Base-by-base conservation (phyloP, 768 basidiomycete species). In the Phallus indusiatus region DNA sequence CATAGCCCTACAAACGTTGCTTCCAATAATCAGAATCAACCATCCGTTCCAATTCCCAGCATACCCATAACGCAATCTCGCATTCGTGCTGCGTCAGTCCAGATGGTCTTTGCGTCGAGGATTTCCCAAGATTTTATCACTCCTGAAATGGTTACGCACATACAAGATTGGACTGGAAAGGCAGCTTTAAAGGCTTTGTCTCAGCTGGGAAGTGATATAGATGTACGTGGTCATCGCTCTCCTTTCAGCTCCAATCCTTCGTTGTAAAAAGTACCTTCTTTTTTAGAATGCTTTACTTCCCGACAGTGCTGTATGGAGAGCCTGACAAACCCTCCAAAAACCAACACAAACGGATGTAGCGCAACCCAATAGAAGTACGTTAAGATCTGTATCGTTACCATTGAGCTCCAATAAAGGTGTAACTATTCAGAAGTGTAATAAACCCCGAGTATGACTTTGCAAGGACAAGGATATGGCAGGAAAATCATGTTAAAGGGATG, bases 91-190 rank as follows among this genome's bases (percentile, higher is more conserved):
- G 86, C 89, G 16, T 85, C 86, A 16, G 81, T 81, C 20, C 89
- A 91, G 60, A 87, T 90, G 80, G 80, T 90, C 5, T 92, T 88
- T 66, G 89, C 89, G n/a, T 79, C 83, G 47, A 81, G 89, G 52
- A 76, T 74, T 47, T 85, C 86, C 24, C 78, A 76, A 62, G 86
- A 80, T 61, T 90, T 91, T 66, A 90, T 92, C 65, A 82, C 81
- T 3, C 89, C 90, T 5, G 74, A 81, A 42, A 73, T 80, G 56
- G 87, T 89, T 28, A 70, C 69, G 9, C 73, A 74, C 57, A 66
- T 84, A 11, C 88, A 92, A 67, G 70, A 73, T 21, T 86, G 84
- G 85, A 75, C 64, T 0, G 67, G 67, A 22, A 64, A 56, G 51
- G 68, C 64, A n/a, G 56, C 64, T 42, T 56, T 68, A 20, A 59